These are phyloP conservation scores for Agarophyton chilense DNA, from an alignment of 23 red algal species.

Conservation along the genomic window DNA sequence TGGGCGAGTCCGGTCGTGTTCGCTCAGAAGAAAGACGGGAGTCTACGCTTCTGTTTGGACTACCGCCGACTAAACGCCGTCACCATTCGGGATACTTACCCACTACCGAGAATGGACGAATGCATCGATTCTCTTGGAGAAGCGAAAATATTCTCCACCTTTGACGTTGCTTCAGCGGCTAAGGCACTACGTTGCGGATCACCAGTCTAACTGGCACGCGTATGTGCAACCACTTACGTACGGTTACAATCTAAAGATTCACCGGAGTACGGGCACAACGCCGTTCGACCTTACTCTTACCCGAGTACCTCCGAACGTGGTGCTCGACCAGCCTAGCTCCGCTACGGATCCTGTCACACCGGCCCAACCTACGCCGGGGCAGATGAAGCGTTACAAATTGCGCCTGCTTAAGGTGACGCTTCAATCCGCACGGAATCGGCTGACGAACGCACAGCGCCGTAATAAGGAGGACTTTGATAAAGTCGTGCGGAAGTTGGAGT, in stretches of 20 bases:
- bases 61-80: conserved; percentile 7
- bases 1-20: conserved; percentile 27
- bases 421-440: no score
- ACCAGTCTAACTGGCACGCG: not conserved
- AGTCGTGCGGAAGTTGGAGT: no score
- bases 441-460: no score
- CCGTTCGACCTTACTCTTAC: conserved; percentile 44
- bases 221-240: not conserved
- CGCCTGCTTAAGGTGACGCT: no score
- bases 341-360: not conserved
- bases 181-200: not conserved
- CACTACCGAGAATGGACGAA: no score
- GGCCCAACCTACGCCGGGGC: no score
- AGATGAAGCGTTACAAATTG: no score
- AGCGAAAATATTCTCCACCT: no score
- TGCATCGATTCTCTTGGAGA: no score
- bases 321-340: not conserved
- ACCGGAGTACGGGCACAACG: conserved; percentile 4
- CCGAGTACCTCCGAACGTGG: not conserved
- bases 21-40: conserved; percentile 10
- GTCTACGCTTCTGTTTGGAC: conserved; percentile 8
- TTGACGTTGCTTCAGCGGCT: not conserved
- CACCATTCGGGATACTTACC: not conserved
- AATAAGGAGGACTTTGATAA: no score
- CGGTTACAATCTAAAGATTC: conserved; percentile 21